These are phyloP conservation scores for Triticum timopheevii DNA, from an alignment of 176 grass and related monocot species.

Conservation along the genomic window DNA sequence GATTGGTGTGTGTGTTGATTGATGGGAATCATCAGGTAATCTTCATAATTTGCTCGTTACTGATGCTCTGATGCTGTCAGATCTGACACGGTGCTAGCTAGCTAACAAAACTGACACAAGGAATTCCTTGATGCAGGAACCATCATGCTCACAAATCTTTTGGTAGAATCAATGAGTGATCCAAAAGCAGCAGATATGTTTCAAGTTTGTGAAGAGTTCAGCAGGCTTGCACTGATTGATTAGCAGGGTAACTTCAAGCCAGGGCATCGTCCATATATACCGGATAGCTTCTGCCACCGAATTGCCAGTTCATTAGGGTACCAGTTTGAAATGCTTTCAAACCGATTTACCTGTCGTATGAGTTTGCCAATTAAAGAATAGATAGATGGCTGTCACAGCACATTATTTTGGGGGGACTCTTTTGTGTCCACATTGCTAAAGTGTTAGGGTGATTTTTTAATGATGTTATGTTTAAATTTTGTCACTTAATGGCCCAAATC, in stretches of 20 bases:
- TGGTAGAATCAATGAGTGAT: neutral
- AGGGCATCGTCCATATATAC: neutral
- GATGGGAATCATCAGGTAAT: constrained; percentile 22
- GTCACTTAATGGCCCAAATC: neutral
- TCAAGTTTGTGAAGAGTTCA: neutral
- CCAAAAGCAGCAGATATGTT: neutral
- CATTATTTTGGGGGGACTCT: neutral
- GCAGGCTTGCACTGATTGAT: neutral
- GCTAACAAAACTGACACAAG: neutral
- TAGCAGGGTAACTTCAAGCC: constrained; percentile 2
- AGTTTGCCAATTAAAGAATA: neutral
- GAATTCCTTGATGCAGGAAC: constrained; percentile 3
- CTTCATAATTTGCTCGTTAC: neutral
- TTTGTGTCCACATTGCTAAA: neutral
- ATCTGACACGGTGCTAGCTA: neutral
- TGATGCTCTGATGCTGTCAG: neutral
- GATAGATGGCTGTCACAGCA: neutral
- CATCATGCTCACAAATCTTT: neutral
- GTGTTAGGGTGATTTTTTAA: neutral
- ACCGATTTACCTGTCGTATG: neutral
- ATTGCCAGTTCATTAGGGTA: constrained; percentile 10
- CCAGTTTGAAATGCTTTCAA: neutral
- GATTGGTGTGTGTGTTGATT: neutral
- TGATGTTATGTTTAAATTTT: too few species aligned
- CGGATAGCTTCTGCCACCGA: neutral